Evolutionary conservation across 805 yeast species (phyloP).

Genomic region (Wickerhamiella spandovensis): DNA sequence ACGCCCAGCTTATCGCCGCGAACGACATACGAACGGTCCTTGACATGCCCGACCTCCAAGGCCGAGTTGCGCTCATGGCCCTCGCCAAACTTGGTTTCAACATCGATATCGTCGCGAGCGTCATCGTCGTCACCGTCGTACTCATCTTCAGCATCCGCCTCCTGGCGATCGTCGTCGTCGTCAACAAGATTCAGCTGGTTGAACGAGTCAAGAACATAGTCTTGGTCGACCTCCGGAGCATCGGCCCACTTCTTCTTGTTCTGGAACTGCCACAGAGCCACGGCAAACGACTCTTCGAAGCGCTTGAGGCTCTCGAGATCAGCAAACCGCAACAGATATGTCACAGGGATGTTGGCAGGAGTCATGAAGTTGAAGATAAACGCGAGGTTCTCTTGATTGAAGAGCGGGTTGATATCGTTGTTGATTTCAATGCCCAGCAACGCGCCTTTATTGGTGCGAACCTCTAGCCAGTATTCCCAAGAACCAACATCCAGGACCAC

Average conservation of each 20-base stretch:
- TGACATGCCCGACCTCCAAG: slow-evolving; percentile 55
- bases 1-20: slow-evolving; percentile 74
- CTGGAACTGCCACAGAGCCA: slow-evolving; percentile 46
- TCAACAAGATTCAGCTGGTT: slow-evolving; percentile 15
- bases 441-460: slow-evolving; percentile 22
- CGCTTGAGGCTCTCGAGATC: slow-evolving; percentile 28
- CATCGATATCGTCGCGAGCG: slow-evolving; percentile 19
- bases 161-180: slow-evolving; percentile 24
- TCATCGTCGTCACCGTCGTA: slow-evolving; percentile 26
- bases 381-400: slow-evolving; percentile 41
- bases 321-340: slow-evolving; percentile 52
- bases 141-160: slow-evolving; percentile 25
- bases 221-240: slow-evolving; percentile 33
- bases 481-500: slow-evolving; percentile 33
- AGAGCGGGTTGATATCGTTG: slow-evolving; percentile 49
- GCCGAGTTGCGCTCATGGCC: slow-evolving; percentile 39
- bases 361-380: slow-evolving; percentile 52
- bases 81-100: slow-evolving; percentile 9
- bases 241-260: slow-evolving; percentile 39
- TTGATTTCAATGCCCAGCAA: slow-evolving; percentile 32
- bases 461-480: slow-evolving; percentile 42
- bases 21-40: slow-evolving; percentile 64
- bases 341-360: slow-evolving; percentile 30
- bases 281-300: slow-evolving; percentile 42
- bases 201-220: slow-evolving; percentile 45